A percentile compares a stretch with the other conserved stretches of the same genome.
Evolutionary conservation across 83 land plant species (phyloP).

Genomic region (Diphasiastrum complanatum): DNA sequence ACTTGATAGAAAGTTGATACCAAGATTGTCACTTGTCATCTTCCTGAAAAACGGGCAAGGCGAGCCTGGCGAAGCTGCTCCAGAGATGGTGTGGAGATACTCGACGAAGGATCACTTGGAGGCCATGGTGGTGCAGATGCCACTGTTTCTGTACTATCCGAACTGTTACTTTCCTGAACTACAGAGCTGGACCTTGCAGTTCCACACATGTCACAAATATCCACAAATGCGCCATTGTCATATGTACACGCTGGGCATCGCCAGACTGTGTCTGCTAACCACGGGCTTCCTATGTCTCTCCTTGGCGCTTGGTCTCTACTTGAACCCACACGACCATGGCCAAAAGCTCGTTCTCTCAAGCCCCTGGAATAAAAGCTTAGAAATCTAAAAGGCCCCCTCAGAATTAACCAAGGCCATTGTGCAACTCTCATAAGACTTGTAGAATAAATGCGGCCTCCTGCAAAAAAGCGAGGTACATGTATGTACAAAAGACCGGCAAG

Average conservation of each 20-base stretch:
- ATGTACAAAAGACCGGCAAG: conserved; percentile 70
- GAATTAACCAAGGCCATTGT: conserved; percentile 9
- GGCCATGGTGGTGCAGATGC: conserved; percentile 28
- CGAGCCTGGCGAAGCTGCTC: conserved; percentile 61
- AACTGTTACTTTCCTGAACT: background rate
- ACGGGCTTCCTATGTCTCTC: background rate
- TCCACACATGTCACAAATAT: conserved; percentile 80
- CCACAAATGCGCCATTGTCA: conserved; percentile 41
- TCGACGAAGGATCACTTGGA: background rate
- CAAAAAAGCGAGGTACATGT: conserved; percentile 22
- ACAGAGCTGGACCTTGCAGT: conserved; percentile 21
- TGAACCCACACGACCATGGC: conserved; percentile 41
- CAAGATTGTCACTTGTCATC: conserved; percentile 10
- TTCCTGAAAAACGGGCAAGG: conserved; percentile 46
- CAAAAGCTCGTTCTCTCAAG: conserved; percentile 26
- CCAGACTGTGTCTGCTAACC: conserved; percentile 37
- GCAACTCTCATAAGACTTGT: conserved; percentile 25
- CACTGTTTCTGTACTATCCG: background rate
- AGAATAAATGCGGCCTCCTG: conserved; percentile 42
- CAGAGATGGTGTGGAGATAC: conserved; percentile 24
- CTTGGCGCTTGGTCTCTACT: background rate
- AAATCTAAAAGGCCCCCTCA: conserved; percentile 20
- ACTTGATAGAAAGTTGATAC: no score
- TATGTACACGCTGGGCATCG: conserved; percentile 65
- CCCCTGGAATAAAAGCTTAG: background rate